Base-by-base conservation (phyloP, 371 early-diverging fungal species). In the Syncephalastrum racemosum region DNA sequence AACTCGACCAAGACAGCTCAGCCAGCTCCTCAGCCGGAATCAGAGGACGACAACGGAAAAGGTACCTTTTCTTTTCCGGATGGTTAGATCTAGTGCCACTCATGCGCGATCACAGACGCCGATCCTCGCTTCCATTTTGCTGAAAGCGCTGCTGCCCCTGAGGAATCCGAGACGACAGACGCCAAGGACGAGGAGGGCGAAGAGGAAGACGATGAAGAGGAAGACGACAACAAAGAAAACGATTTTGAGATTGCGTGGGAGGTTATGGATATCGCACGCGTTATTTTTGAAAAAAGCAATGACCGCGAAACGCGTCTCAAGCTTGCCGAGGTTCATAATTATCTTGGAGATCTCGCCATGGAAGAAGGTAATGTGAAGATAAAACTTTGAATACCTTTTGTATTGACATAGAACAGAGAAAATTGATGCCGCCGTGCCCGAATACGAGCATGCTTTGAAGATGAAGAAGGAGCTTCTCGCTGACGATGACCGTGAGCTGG, bases 191-290 rank as follows among this genome's bases (percentile, higher is more conserved):
- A 68, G 13, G 83, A 74, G 1, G 64, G 50, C 2, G 73, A 73
- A 4, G 67, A 63, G 0, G 73, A 60, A 1, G 71, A 60, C 4
- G 76, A 58, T 2, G 69, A 56, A 6, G 79, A 60, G 19, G 84
- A 66, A 0, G 80, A 67, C 16, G 84, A 75, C 15, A 67, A 70
- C 10, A 73, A 72, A 0, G 80, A 77, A 12, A 92, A 90, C 56
- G 94, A 93, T 56, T 90, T 96, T 54, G 87, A 84, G n/a, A 74
- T 88, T 2, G 96, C 96, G 1, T 95, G 92, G 92, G 89, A 93
- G 56, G 84, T 89, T 25, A 75, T 96, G 47, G 94, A 94, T 59
- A 64, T 92, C 16, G 93, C 94, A 13, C 88, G 95, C 16, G 79
- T 93, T 8, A 88, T 93, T 10, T 92, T 88, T 57, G 79, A 84